Evolutionary conservation across 2,329 filamentous ascomycete species (phyloP), one percentile per base, ranked within the genome.

Genomic region (Clonostachys byssicola): DNA sequence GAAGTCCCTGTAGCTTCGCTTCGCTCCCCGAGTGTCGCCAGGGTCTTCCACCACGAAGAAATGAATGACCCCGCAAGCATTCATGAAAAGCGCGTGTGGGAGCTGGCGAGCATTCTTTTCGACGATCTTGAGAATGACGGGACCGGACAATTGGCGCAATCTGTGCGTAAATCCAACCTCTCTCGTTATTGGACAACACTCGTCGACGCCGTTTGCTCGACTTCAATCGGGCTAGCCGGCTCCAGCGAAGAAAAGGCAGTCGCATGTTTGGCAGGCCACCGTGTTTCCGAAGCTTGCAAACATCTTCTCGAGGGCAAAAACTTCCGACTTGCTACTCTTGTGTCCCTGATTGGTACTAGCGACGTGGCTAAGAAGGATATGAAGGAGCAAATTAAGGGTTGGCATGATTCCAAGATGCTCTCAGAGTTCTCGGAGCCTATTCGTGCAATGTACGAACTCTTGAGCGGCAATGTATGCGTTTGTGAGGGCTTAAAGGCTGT

Each of bases 341-440:
- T 96, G 33, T 77, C 94, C 12, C 82, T 95, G 51, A 88, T 97
- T 57, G 90, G 89, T 34, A 81, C 81, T 13, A 87, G 88, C 58
- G 74, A 82, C 44, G 73, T 73, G 3, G 81, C 85, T 47, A 88
- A 85, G 59, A 81, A 81, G 51, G 86, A 92, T 51, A 89, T 97
- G 70, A 76, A 76, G 20, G 77, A 84, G 47, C 94, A 99, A 63
- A 77, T 99, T 45, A 81, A 85, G 50, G 84, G 87, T 44, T 99
- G 94, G 94, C 83, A 85, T 35, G 80, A 88, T 30, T 83, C 89
- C 35, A 89, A 91, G 59, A 82, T 92, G 42, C 79, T 95, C 16
- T 89, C 90, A 2, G 95, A 99, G 63, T 91, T 99, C 66, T 84
- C 81, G 14, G 86, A 94, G 54, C 77, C 89, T 2, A 81, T 96